These are phyloP conservation scores for Thyridium curvatum DNA, from an alignment of 2,329 filamentous ascomycete genomes.

Conservation along the genomic window DNA sequence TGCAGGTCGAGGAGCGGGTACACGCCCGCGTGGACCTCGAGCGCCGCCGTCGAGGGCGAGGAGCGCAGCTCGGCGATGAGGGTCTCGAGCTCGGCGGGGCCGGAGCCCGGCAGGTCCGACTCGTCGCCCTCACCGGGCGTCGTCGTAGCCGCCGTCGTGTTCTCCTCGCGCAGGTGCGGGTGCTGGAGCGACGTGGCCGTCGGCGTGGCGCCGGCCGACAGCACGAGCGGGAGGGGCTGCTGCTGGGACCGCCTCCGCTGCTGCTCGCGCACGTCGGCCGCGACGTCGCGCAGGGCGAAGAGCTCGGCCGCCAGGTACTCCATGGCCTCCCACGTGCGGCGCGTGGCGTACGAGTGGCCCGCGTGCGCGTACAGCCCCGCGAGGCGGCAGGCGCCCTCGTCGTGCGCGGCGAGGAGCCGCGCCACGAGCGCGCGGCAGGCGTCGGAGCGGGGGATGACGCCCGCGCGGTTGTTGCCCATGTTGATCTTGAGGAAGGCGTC, in stretches of 20 bases:
- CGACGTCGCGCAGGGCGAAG: constrained; percentile 40
- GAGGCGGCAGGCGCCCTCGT: constrained; percentile 32
- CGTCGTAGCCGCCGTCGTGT: background rate
- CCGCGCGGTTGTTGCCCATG: constrained; percentile 65
- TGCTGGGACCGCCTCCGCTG: no score
- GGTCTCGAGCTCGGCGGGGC: constrained; percentile 26
- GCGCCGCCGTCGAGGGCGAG: constrained; percentile 27
- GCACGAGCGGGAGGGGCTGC: constrained; percentile 27
- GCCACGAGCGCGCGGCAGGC: constrained; percentile 40
- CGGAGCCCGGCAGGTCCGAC: constrained; percentile 14
- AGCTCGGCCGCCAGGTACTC: constrained; percentile 55
- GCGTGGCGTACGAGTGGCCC: constrained; percentile 60
- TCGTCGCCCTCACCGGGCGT: constrained; percentile 16
- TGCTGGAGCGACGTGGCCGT: constrained; percentile 64
- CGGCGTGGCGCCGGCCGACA: constrained; percentile 73
- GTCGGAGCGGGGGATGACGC: constrained; percentile 46
- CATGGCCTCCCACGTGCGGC: constrained; percentile 49
- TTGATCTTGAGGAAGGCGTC: constrained; percentile 68
- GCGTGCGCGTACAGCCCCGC: constrained; percentile 69
- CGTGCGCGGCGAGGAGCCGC: constrained; percentile 34
- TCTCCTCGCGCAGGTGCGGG: constrained; percentile 18
- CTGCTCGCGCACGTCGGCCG: constrained; percentile 12
- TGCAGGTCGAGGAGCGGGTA: constrained; percentile 74
- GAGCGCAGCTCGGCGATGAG: constrained; percentile 30
- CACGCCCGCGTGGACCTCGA: constrained; percentile 72